Evolutionary conservation across 441 rosid species (phyloP).

Genomic region (Corymbia citriodora): DNA sequence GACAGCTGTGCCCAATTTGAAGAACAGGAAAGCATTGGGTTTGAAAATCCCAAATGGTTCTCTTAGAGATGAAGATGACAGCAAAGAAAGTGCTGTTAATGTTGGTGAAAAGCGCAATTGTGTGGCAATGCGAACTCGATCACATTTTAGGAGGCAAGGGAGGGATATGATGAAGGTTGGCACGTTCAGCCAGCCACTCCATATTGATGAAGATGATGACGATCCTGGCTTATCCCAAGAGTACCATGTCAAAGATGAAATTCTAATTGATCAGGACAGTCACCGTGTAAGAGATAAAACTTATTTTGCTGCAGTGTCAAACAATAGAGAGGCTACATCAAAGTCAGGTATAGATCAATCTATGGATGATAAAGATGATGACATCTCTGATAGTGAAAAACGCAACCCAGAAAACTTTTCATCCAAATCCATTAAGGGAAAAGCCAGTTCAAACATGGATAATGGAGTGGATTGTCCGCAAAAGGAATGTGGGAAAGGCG

Average conservation of each 20-base stretch:
- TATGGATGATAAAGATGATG: neutral
- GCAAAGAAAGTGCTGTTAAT: neutral
- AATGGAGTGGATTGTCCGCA: neutral
- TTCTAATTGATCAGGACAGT: neutral
- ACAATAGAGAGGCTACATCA: neutral
- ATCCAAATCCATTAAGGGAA: neutral
- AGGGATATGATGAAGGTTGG: neutral
- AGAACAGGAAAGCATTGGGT: neutral
- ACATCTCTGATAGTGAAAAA: neutral
- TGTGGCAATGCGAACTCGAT: conserved; percentile 13
- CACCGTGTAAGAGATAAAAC: neutral
- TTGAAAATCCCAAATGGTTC: neutral
- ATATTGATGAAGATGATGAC: neutral
- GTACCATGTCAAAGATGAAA: neutral
- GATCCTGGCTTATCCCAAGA: neutral
- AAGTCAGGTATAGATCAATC: neutral
- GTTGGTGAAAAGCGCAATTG: neutral
- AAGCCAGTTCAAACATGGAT: neutral
- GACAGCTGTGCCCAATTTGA: neutral
- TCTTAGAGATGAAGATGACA: neutral
- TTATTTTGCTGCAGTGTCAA: neutral
- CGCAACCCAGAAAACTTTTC: neutral
- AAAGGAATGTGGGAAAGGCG: neutral
- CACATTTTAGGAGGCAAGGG: neutral
- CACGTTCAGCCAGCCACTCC: neutral